Conservation (phyloP, 352 stramenopile species). For the Lagenidium giganteum region DNA sequence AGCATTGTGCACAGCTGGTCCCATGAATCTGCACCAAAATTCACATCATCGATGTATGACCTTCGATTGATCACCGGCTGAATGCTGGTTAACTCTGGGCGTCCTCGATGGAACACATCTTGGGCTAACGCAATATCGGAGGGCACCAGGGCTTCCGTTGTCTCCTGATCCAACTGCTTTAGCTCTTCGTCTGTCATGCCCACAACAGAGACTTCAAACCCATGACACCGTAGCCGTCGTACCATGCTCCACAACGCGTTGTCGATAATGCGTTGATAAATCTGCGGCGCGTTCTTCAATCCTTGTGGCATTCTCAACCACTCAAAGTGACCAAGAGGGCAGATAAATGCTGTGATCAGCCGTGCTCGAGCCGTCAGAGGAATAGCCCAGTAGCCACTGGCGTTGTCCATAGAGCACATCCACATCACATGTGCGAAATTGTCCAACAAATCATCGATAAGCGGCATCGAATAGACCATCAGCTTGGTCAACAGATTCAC, state of each 20-base stretch:
- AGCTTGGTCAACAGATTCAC: constrained; percentile 16
- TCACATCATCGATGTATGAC: constrained; percentile 28
- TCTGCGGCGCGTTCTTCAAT: constrained; percentile 16
- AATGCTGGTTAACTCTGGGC: too few species aligned
- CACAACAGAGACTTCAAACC: too few species aligned
- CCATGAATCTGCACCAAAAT: constrained; percentile 5
- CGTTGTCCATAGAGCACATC: constrained; percentile 13
- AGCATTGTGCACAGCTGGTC: constrained; percentile 7
- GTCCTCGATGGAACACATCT: too few species aligned
- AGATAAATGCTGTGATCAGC: constrained; percentile 10
- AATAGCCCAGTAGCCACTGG: constrained; percentile 13
- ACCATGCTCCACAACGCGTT: constrained; percentile 7
- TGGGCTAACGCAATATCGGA: too few species aligned
- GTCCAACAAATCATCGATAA: constrained; percentile 17
- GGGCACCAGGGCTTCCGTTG: too few species aligned
- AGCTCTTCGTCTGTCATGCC: too few species aligned
- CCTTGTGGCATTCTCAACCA: constrained; percentile 16
- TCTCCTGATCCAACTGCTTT: too few species aligned
- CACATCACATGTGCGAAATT: constrained; percentile 1
- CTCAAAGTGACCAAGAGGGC: constrained; percentile 15
- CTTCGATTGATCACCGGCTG: constrained; percentile 3
- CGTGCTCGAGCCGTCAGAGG: neutral
- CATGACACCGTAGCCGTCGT: too few species aligned
- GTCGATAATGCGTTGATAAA: constrained; percentile 16
- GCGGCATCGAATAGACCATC: constrained; percentile 8